phyloP scores from a whole-genome alignment of 2,329 filamentous ascomycete species.

The Pleomassaria siparia region DNA sequence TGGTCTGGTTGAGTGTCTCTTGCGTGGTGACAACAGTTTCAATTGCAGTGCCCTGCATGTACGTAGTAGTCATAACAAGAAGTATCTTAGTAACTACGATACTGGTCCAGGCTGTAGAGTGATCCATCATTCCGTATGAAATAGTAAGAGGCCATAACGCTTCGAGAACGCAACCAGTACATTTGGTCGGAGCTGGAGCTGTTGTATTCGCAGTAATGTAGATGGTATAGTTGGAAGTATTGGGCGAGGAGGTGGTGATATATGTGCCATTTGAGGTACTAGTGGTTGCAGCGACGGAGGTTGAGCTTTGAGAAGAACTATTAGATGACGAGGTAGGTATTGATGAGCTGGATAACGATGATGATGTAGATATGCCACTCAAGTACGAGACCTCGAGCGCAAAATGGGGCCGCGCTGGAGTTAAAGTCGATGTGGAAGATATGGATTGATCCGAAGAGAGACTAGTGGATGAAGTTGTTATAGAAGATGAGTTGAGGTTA shows the following conservation, averaged over 20 bases:
- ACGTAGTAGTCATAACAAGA: conserved; percentile 26
- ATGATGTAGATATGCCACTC: background rate
- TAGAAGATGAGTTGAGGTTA: background rate
- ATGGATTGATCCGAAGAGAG: background rate
- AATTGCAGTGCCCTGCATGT: conserved; percentile 24
- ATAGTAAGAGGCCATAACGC: conserved; percentile 26
- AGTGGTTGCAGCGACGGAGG: background rate
- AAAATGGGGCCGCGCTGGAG: background rate
- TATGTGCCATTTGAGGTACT: background rate
- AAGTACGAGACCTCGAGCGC: background rate
- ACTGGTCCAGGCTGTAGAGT: conserved; percentile 8
- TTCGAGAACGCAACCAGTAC: conserved; percentile 36
- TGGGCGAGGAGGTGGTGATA: background rate
- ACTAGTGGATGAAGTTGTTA: conserved; percentile 1
- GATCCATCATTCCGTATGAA: conserved; percentile 16
- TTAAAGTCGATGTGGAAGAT: background rate
- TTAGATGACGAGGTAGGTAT: background rate
- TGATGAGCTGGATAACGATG: conserved; percentile 1
- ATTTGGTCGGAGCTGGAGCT: conserved; percentile 11
- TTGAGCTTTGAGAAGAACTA: conserved; percentile 1
- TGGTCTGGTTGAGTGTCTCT: conserved; percentile 29
- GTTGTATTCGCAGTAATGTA: conserved; percentile 3
- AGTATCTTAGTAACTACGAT: conserved; percentile 30
- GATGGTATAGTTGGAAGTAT: background rate
- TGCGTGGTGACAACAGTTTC: conserved; percentile 27